These are phyloP conservation scores for Garcia nutans DNA, from an alignment of 345 rosid species.

Conservation along the genomic window DNA sequence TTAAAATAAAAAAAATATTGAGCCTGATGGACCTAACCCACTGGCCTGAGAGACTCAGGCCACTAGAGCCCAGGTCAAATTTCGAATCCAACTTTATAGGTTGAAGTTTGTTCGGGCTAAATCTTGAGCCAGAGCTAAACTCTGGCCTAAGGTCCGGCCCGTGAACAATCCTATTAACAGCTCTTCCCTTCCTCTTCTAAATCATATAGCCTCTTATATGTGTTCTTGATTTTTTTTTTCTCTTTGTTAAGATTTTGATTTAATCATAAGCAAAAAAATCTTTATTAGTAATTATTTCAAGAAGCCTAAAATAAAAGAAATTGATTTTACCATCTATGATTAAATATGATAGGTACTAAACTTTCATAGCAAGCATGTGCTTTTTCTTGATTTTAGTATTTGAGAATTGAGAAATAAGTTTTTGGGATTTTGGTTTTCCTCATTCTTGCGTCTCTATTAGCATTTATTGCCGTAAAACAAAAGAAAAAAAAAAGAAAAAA, in stretches of 20 bases:
- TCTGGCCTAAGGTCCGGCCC: too few relatives aligned
- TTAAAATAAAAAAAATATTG: too few relatives aligned
- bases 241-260: background rate
- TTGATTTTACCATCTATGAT: background rate
- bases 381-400: background rate
- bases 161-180: too few relatives aligned
- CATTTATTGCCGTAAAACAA: slow-evolving; percentile 1
- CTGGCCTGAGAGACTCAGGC: too few relatives aligned
- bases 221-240: background rate
- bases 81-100: too few relatives aligned
- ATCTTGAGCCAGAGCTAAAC: too few relatives aligned
- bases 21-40: too few relatives aligned
- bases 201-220: background rate
- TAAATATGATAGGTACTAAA: background rate
- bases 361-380: slow-evolving; percentile 14
- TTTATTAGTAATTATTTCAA: background rate
- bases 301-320: background rate
- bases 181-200: slow-evolving; percentile 2
- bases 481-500: background rate
- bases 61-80: too few relatives aligned
- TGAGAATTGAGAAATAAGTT: background rate
- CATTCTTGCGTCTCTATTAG: slow-evolving; percentile 13
- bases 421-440: slow-evolving; percentile 25
- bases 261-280: too few relatives aligned
- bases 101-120: too few relatives aligned